Conservation (phyloP, 2,329 filamentous ascomycete genomes). For the Aspergillus sp. region DNA sequence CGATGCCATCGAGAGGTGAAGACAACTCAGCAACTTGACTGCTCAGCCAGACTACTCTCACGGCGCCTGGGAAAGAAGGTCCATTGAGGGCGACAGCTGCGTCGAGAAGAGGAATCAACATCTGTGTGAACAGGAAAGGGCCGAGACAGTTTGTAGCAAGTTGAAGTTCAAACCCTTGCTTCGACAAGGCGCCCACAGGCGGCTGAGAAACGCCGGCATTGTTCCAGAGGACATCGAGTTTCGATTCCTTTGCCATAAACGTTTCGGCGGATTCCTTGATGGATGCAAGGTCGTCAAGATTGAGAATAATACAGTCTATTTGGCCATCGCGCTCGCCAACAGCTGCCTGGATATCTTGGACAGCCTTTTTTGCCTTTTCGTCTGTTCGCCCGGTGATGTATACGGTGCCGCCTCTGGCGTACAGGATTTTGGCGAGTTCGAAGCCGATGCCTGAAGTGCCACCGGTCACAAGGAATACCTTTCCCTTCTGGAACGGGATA, state of each 20-base stretch:
- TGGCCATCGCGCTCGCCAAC: slow-evolving; percentile 11
- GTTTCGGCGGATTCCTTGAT: slow-evolving; percentile 26
- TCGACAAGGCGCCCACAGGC: slow-evolving; percentile 31
- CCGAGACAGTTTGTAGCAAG: slow-evolving; percentile 44
- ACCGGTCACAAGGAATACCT: slow-evolving; percentile 10
- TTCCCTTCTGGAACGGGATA: slow-evolving; percentile 4
- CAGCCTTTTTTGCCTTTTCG: slow-evolving; percentile 1
- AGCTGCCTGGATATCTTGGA: background rate
- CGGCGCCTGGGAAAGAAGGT: slow-evolving; percentile 16
- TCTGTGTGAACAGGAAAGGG: slow-evolving; percentile 41
- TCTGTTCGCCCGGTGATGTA: slow-evolving; percentile 6
- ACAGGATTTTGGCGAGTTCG: slow-evolving; percentile 13
- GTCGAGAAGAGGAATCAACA: slow-evolving; percentile 35
- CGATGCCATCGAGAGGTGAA: slow-evolving; percentile 10
- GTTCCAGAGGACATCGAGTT: slow-evolving; percentile 44
- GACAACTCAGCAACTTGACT: slow-evolving; percentile 21
- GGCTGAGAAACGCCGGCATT: slow-evolving; percentile 41
- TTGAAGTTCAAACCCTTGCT: slow-evolving; percentile 35
- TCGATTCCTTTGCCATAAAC: slow-evolving; percentile 35
- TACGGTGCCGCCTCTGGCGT: slow-evolving; percentile 8
- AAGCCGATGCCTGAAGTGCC: slow-evolving; percentile 14
- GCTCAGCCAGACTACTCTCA: slow-evolving; percentile 39
- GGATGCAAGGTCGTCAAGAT: slow-evolving; percentile 34
- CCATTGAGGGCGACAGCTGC: slow-evolving; percentile 25
- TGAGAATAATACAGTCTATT: slow-evolving; percentile 49